These are phyloP conservation scores for Fusarium citri DNA, from an alignment of 2,329 filamentous ascomycete species.

Conservation along the genomic window DNA sequence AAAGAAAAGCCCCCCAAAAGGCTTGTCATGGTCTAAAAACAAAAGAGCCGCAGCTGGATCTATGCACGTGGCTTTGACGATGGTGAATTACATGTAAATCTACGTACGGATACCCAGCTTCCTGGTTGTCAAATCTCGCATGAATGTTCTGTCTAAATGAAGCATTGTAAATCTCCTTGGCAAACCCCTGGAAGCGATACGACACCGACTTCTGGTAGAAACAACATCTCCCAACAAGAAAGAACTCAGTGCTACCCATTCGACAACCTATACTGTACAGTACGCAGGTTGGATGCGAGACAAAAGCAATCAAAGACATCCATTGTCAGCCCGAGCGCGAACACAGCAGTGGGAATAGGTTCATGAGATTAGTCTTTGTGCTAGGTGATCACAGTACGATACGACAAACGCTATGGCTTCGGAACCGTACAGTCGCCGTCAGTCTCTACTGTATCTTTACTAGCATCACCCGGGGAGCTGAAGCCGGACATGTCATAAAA, in stretches of 20 bases:
- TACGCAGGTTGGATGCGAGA: conserved; percentile 5
- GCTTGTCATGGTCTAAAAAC: background rate
- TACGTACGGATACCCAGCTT: too few species aligned
- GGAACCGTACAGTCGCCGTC: conserved; percentile 2
- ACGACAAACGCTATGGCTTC: conserved; percentile 3
- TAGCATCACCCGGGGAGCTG: conserved; percentile 35
- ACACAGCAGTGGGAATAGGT: conserved; percentile 1
- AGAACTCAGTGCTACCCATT: conserved; percentile 2
- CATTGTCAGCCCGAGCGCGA: conserved; percentile 15
- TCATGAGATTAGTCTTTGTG: conserved; percentile 6
- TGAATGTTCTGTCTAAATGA: conserved; percentile 36
- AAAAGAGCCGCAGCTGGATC: conserved; percentile 40
- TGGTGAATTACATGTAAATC: background rate
- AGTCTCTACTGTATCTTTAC: conserved; percentile 14
- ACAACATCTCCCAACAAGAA: too few species aligned
- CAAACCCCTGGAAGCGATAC: conserved; percentile 19
- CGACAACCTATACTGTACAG: conserved; percentile 1
- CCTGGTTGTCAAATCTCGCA: conserved; percentile 21
- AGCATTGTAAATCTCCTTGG: conserved; percentile 34
- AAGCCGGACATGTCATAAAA: conserved; percentile 29
- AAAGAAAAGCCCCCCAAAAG: background rate
- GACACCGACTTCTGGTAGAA: background rate
- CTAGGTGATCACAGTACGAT: conserved; percentile 3
- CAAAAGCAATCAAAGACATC: conserved; percentile 27
- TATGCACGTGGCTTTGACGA: conserved; percentile 41